Base-by-base conservation (phyloP, 139 green algal genomes). In the Coelastrella sp. region DNA sequence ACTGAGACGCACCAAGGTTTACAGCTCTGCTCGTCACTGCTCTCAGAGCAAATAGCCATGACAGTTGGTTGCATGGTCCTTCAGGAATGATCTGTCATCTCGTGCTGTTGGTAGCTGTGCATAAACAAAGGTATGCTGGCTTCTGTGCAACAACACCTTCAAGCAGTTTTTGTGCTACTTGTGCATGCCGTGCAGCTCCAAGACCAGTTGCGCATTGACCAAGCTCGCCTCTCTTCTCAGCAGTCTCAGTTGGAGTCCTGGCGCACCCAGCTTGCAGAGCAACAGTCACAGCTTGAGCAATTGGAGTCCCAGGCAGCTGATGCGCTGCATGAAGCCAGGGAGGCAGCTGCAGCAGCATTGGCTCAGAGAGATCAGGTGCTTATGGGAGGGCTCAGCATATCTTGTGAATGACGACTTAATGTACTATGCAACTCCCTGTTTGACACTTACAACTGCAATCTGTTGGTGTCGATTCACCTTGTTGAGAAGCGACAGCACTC, bases 331-430 rank as follows among this genome's bases (percentile, higher is more conserved):
- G 66, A 86, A 15, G 80, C 80, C 8, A 71, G 67, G 4, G 66
- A 86, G 2, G 80, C 80, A 34, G 80, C 80, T 48, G 80, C 80
- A 37, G 67, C 80, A 37, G 66, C 80, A 57, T 32, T 86, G 48
- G 50, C 48, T 35, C 48, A 86, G 51, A 34, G 80, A 23, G 80
- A 86, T 32, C 59, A 71, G 80, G 80, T 86, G 64, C 11, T 63
- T 17, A 41, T n/a, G 62, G 27, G 11, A 34, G 19, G 19, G 57
- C 21, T 19, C 27, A 30, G 21, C 15, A 32, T 11, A 11, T 66
- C 7, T n/a, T 66, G 57, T 66, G 57, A n/a, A n/a, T n/a, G n/a
- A n/a, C n/a, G n/a, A n/a, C n/a, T 66, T 11, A 7, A 8, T 32
- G n/a, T 75, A 6, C 66, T 75, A 5, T n/a, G 23, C 30, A 60